phyloP scores from a whole-genome alignment of 2,329 filamentous ascomycete genomes.

The Neonectria hederae region DNA sequence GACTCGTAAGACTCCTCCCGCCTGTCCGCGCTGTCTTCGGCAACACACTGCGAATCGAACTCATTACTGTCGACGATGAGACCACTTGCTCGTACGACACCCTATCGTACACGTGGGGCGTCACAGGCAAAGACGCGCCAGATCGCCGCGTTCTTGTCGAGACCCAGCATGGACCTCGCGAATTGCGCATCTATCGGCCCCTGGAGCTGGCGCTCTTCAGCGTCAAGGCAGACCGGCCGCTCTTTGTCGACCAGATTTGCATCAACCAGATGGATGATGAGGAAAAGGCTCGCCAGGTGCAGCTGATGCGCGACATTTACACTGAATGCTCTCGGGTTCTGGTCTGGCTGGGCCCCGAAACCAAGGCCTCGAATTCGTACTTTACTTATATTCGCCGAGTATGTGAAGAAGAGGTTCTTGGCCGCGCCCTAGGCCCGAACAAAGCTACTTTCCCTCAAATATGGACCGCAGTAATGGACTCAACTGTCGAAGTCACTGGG shows the following conservation, averaged over 20 bases:
- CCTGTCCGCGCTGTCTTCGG: slow-evolving; percentile 13
- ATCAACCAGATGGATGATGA: slow-evolving; percentile 42
- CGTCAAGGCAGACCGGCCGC: slow-evolving; percentile 16
- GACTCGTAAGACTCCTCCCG: slow-evolving; percentile 20
- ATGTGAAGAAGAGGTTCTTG: slow-evolving; percentile 32
- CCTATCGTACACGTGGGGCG: slow-evolving; percentile 47
- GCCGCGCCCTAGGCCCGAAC: slow-evolving; percentile 39
- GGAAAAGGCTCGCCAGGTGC: slow-evolving; percentile 43
- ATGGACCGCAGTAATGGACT: slow-evolving; percentile 45
- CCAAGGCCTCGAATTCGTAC: slow-evolving; percentile 33
- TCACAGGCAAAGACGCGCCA: slow-evolving; percentile 18
- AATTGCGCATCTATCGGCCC: slow-evolving; percentile 41
- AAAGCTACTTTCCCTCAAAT: slow-evolving; percentile 35
- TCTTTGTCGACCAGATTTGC: slow-evolving; percentile 47
- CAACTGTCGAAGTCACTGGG: slow-evolving; percentile 28
- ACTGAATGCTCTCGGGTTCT: slow-evolving; percentile 32
- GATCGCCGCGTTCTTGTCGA: slow-evolving; percentile 43
- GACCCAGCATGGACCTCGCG: slow-evolving; percentile 9
- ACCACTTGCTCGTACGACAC: slow-evolving; percentile 37
- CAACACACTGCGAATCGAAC: slow-evolving; percentile 40
- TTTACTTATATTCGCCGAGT: slow-evolving; percentile 33
- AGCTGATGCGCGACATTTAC: slow-evolving; percentile 46
- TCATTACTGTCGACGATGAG: slow-evolving; percentile 39
- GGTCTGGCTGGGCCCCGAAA: slow-evolving; percentile 43
- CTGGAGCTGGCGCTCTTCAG: slow-evolving; percentile 43